Percentiles rank a stretch among this genome's conserved stretches.
Evolutionary conservation across 1,139 yeast genomes (phyloP).

Genomic region (Magnusiomyces tetraspermus): DNA sequence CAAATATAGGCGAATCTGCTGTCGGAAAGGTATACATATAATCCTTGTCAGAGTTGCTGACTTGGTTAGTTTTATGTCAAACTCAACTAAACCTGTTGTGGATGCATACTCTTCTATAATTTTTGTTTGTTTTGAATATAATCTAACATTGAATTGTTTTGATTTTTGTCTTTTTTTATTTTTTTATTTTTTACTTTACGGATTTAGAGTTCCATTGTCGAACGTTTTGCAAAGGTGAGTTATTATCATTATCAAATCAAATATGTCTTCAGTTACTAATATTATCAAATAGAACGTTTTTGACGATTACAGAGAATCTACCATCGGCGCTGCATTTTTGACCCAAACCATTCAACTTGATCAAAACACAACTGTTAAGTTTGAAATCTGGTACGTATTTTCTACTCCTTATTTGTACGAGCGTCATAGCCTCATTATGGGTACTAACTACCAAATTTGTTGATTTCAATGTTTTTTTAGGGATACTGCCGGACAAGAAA

Average conservation of each 20-base stretch:
- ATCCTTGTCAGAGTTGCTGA: too few relatives aligned
- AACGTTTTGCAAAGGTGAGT: constrained; percentile 67
- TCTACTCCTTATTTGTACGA: neutral
- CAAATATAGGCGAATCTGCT: constrained; percentile 69
- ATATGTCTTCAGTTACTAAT: constrained; percentile 58
- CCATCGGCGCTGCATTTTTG: constrained; percentile 94
- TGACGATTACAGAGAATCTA: constrained; percentile 88
- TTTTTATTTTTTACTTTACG: neutral
- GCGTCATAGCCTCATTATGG: too few relatives aligned
- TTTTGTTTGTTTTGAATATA: too few relatives aligned
- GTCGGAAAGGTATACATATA: constrained; percentile 60
- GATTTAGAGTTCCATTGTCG: constrained; percentile 60
- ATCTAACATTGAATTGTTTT: too few relatives aligned
- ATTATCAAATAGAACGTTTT: constrained; percentile 51
- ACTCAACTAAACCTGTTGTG: neutral
- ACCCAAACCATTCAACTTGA: constrained; percentile 76
- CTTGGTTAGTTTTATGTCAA: too few relatives aligned
- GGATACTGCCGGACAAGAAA: constrained; percentile 63
- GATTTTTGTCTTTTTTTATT: too few relatives aligned
- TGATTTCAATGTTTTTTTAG: constrained; percentile 31
- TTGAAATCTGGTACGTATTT: constrained; percentile 36
- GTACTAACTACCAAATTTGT: too few relatives aligned
- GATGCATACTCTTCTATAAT: too few relatives aligned
- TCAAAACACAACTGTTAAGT: constrained; percentile 41
- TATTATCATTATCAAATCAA: constrained; percentile 27